Base-by-base conservation (phyloP, 2,329 filamentous ascomycete genomes). In the Thermoascus crustaceus region DNA sequence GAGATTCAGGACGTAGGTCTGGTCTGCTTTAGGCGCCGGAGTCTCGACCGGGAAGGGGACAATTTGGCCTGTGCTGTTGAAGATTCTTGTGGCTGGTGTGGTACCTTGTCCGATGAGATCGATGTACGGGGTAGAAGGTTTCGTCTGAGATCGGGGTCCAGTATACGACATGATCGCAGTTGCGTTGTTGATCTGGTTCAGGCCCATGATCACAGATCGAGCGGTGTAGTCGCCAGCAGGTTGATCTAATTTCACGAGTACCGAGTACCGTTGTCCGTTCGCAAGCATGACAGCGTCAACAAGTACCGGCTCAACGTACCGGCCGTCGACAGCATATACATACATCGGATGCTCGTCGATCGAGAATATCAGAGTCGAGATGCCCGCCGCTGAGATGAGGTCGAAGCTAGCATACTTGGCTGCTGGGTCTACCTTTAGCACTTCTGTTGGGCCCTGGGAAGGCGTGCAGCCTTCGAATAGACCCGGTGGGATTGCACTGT, bases 121-220 rank as follows among this genome's bases (percentile, higher is more conserved):
- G 41, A 78, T 72, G 45, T 61, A 73, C 0, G 72, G 55, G 2
- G 52, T 47, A 0, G 64, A 62, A 3, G 41, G 32, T n/a, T 17
- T 30, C 10, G 33, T 30, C 8, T 41, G 49, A 22, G 35, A 41
- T 32, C 32, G 40, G 13, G 52, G 34, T 6, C 40, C 33, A 14
- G 51, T 48, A 41, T 71, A 70, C 0, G 61, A 58, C 24, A 81
- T 53, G 6, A 66, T 58, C 1, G 71, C 75, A 11, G 67, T 63
- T 1, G 69, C 75, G 9, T 65, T 63, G 19, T 80, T 62, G 35
- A 78, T 64, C 48, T 81, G 78, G 7, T 70, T 66, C 2, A 64
- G 53, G 19, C 60, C 62, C 9, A 60, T 56, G 10, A 71, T 67
- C 17, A 70, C 67, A 25, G 72, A 60, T 2, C 77, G 73, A 20